phyloP scores from a whole-genome alignment of 257 asterid species.

The Dorcoceras hygrometricum region DNA sequence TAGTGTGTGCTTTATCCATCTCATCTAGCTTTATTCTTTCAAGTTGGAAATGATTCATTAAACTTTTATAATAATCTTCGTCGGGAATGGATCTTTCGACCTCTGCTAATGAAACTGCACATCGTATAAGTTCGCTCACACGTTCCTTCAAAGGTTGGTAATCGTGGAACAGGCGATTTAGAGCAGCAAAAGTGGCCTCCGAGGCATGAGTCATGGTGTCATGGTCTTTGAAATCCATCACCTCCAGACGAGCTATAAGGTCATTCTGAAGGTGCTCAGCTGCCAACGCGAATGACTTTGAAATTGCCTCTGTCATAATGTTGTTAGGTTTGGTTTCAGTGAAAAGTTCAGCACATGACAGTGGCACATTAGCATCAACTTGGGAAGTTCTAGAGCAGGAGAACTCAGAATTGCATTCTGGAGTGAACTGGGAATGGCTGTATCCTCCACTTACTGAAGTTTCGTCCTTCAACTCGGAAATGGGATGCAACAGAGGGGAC shows the following conservation, averaged over 20 bases:
- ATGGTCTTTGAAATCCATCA: slow-evolving; percentile 36
- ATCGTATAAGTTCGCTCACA: slow-evolving; percentile 27
- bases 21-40: slow-evolving; percentile 37
- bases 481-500: slow-evolving; percentile 21
- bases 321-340: slow-evolving; percentile 2
- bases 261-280: slow-evolving; percentile 36
- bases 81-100: slow-evolving; percentile 32
- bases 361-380: neutral
- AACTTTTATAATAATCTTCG: slow-evolving; percentile 21
- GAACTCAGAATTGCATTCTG: slow-evolving; percentile 7
- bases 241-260: slow-evolving; percentile 34
- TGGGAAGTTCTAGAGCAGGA: neutral
- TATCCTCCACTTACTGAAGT: slow-evolving; percentile 15
- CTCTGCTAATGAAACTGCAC: slow-evolving; percentile 37
- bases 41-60: slow-evolving; percentile 23
- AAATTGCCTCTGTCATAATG: slow-evolving; percentile 33
- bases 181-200: slow-evolving; percentile 40
- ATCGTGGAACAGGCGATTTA: slow-evolving; percentile 28
- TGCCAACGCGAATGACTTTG: slow-evolving; percentile 34
- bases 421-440: slow-evolving; percentile 2
- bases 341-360: slow-evolving; percentile 5
- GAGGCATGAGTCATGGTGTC: slow-evolving; percentile 38
- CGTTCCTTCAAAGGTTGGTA: slow-evolving; percentile 30
- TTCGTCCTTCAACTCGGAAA: slow-evolving; percentile 19
- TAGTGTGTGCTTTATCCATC: slow-evolving; percentile 27